Evolutionary conservation across 805 yeast genomes (phyloP).

Genomic region (Suhomyces tanzawaensis): DNA sequence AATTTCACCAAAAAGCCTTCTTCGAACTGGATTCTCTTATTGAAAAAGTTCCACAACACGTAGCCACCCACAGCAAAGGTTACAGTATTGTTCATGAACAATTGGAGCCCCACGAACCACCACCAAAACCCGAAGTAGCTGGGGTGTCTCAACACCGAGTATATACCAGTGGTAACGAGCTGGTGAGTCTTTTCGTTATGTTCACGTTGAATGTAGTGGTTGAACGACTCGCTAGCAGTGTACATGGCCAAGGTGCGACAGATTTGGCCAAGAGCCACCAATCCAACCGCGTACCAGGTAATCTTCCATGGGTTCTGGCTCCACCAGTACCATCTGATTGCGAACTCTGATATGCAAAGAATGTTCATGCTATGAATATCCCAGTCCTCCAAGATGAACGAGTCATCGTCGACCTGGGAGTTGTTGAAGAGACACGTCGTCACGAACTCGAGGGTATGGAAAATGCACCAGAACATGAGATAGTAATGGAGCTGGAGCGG

Average conservation of each 20-base stretch:
- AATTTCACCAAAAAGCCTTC: slow-evolving; percentile 63
- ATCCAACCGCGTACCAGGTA: slow-evolving; percentile 44
- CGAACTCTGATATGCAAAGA: slow-evolving; percentile 14
- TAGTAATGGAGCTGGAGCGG: slow-evolving; percentile 6
- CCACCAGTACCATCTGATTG: slow-evolving; percentile 4
- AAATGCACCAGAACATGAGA: slow-evolving; percentile 33
- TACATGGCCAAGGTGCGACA: slow-evolving; percentile 78
- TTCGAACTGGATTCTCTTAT: slow-evolving; percentile 64
- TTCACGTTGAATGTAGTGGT: slow-evolving; percentile 66
- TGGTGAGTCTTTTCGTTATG: slow-evolving; percentile 52
- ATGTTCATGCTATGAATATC: slow-evolving; percentile 20
- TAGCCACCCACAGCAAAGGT: slow-evolving; percentile 51
- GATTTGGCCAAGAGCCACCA: slow-evolving; percentile 60
- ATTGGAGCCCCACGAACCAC: slow-evolving; percentile 90
- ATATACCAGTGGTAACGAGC: slow-evolving; percentile 74
- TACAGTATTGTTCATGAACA: slow-evolving; percentile 65
- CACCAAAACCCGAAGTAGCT: slow-evolving; percentile 87
- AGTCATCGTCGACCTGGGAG: slow-evolving; percentile 62
- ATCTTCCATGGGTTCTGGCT: slow-evolving; percentile 2
- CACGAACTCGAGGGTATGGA: slow-evolving; percentile 81
- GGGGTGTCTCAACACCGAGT: slow-evolving; percentile 73
- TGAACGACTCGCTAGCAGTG: slow-evolving; percentile 82
- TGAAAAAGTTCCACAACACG: slow-evolving; percentile 71
- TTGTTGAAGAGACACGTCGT: slow-evolving; percentile 76
- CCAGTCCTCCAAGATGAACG: slow-evolving; percentile 22